Conservation (phyloP, 2,329 filamentous ascomycete genomes). For the Purpureocillium lavendulum region DNA sequence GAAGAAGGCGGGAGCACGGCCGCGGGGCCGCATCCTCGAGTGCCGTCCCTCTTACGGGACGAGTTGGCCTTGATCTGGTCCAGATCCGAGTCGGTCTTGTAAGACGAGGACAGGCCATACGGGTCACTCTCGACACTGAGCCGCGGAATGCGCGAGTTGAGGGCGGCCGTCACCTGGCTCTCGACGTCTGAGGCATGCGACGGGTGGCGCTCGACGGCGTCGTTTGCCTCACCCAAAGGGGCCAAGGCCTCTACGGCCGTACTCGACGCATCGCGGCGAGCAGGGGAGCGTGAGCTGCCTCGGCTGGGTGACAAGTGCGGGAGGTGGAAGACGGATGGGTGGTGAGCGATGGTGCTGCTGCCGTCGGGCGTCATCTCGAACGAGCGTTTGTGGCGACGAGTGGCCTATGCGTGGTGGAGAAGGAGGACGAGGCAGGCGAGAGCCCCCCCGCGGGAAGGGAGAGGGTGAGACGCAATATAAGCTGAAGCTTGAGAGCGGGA, state of each 20-base stretch:
- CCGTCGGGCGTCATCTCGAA: conserved; percentile 31
- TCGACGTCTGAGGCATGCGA: conserved; percentile 37
- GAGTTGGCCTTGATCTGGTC: conserved; percentile 72
- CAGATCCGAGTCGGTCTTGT: conserved; percentile 73
- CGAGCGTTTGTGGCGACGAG: too few species aligned
- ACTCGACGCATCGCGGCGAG: conserved; percentile 28
- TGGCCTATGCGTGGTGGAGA: too few species aligned
- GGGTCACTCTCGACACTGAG: conserved; percentile 66
- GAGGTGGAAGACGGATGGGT: conserved; percentile 35
- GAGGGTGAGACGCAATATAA: background rate
- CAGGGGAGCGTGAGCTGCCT: conserved; percentile 18
- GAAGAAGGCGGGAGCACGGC: conserved; percentile 7
- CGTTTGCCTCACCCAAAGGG: conserved; percentile 21
- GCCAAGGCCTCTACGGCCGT: conserved; percentile 35
- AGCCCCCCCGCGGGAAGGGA: too few species aligned
- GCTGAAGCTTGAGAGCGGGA: background rate
- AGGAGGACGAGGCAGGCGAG: too few species aligned
- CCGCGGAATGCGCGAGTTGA: conserved; percentile 40
- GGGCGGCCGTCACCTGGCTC: conserved; percentile 30
- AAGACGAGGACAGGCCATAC: conserved; percentile 65
- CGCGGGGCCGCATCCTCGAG: conserved; percentile 4
- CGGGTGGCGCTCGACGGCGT: conserved; percentile 33
- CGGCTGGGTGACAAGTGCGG: conserved; percentile 20
- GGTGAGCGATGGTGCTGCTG: conserved; percentile 31
- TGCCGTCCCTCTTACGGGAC: conserved; percentile 60